Evolutionary conservation across 768 basidiomycete genomes (phyloP), one percentile per base, ranked within the genome.

Genomic region (Lentinula guzmanii): DNA sequence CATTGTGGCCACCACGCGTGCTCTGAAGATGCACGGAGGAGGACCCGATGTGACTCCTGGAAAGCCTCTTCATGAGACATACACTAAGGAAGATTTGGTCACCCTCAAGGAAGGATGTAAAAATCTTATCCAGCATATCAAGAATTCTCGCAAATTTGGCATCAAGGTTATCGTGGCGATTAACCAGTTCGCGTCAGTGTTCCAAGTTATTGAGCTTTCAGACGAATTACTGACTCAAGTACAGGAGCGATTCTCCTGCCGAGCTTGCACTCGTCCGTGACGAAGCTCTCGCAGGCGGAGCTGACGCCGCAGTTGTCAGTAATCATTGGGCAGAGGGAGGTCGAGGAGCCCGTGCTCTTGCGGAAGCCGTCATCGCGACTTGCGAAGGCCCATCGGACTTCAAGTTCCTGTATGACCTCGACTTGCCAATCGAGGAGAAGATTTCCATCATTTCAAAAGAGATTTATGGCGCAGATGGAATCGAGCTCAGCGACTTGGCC

Each of bases 251-350:
- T 37, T 33, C 54, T 46, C 31, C 53, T 48, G 24, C 45, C 9
- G 58, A 59, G 58, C 58, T 59, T 50, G 86, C 86, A 58, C 86
- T 98, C 58, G 82, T 99, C 50, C 88, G 88, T 57, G 81, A 89
- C 65, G 81, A 89, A 70, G 84, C 95, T 11, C 80, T 95, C 37
- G 81, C 82, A 51, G 91, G 87, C 7, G 96, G 96, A 43, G 96
- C 96, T 18, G 93, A 99, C 72, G 92, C 90, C 58, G 96, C 96
- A 39, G 87, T 98, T 2, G 88, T 97, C 64, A 93, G 91, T 75
- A 96, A 90, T 77, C 97, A 98, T 78, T 99, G 97, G 96, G 96
- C 95, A 18, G 81, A 93, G 68, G 97, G 96, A 68, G 96, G 96
- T 51, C 84, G 85, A 43, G 96, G 97, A 58, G 96, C 96, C 51